Conservation (phyloP, 305 asterid genomes). For the Fraxinus paxiana region DNA sequence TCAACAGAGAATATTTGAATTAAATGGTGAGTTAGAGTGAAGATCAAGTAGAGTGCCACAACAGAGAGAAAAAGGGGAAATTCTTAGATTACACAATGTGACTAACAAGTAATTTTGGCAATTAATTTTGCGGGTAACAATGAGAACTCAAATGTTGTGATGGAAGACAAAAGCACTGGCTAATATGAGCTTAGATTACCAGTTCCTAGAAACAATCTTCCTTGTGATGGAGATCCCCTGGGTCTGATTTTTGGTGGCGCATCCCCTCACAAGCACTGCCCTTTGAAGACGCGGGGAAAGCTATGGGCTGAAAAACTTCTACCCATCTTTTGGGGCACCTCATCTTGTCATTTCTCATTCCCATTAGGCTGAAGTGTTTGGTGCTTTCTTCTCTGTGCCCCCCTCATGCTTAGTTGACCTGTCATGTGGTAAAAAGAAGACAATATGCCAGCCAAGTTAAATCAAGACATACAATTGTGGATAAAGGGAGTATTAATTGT, state of each 20-base stretch:
- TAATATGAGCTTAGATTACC: background rate
- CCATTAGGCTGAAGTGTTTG: background rate
- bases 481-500: background rate
- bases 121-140: background rate
- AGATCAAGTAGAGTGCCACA: background rate
- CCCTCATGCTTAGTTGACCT: background rate
- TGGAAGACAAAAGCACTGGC: background rate
- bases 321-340: background rate
- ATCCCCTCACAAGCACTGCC: background rate
- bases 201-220: background rate
- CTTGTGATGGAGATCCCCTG: conserved; percentile 3
- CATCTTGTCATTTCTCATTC: background rate
- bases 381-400: background rate
- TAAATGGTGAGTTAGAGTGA: background rate
- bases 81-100: background rate
- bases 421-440: background rate
- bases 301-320: background rate
- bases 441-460: background rate
- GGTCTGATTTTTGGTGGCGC: background rate
- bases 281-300: background rate
- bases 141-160: background rate
- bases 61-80: background rate
- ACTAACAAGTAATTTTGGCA: background rate
- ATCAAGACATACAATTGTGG: background rate
- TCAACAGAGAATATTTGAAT: background rate